Conservation (phyloP, 2,329 filamentous ascomycete species). For the Pseudocercospora macadamiae region DNA sequence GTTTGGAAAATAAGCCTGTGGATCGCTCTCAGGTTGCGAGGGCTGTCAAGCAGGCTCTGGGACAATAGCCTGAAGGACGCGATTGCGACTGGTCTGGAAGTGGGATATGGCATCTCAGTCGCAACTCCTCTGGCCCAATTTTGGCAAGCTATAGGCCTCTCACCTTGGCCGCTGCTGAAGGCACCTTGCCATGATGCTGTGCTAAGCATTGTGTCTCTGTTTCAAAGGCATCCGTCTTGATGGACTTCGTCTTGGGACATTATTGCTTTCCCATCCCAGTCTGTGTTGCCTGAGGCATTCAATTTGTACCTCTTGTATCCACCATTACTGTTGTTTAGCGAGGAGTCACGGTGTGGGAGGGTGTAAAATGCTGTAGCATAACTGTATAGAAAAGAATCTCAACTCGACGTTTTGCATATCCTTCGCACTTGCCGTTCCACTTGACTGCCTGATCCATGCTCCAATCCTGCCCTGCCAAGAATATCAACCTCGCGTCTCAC, state of each 20-base stretch:
- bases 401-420: background rate
- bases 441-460: background rate
- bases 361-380: background rate
- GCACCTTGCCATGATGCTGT: no score
- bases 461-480: background rate
- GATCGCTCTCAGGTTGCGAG: slow-evolving; percentile 64
- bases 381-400: background rate
- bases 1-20: slow-evolving; percentile 65
- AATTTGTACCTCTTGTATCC: background rate
- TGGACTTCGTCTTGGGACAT: no score
- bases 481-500: background rate
- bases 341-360: background rate
- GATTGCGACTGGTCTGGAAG: background rate
- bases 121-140: no score
- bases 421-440: background rate
- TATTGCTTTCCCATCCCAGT: no score
- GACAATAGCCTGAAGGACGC: slow-evolving; percentile 6
- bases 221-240: no score
- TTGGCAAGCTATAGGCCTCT: no score
- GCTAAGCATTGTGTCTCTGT: no score
- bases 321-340: background rate
- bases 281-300: no score
- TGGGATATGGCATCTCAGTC: no score
- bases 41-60: slow-evolving; percentile 57
- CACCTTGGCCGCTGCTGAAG: no score